These are phyloP conservation scores for Canavalia ensiformis DNA, from an alignment of 306 rosid species.

Conservation along the genomic window DNA sequence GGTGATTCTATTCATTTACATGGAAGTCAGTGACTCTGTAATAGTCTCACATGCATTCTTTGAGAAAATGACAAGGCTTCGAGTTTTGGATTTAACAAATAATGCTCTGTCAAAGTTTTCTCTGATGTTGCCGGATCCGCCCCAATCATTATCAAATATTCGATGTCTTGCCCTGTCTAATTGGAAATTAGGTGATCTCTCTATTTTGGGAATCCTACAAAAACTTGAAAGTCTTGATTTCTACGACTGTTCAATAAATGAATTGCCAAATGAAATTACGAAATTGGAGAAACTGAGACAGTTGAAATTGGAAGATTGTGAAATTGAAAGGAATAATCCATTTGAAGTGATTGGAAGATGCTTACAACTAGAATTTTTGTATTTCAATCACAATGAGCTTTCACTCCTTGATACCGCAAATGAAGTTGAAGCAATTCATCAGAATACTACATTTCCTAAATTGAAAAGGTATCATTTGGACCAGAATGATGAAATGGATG, in stretches of 20 bases:
- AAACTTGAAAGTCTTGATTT: slow-evolving; percentile 31
- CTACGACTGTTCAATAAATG: neutral
- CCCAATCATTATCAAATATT: neutral
- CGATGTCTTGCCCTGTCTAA: neutral
- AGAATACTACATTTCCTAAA: neutral
- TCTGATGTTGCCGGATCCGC: neutral
- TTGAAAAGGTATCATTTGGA: slow-evolving; percentile 28
- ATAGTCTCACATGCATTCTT: neutral
- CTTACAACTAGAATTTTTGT: slow-evolving; percentile 23
- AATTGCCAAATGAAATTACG: neutral
- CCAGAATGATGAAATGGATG: too few species aligned
- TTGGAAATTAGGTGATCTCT: slow-evolving; percentile 13
- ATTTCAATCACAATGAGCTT: neutral
- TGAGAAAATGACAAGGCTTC: neutral
- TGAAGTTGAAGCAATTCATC: too few species aligned
- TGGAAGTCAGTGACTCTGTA: too few species aligned
- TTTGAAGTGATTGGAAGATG: slow-evolving; percentile 25
- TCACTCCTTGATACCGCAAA: too few species aligned
- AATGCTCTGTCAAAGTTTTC: neutral
- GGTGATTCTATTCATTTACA: neutral
- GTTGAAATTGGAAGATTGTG: neutral
- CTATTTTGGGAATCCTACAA: neutral
- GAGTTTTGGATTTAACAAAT: neutral
- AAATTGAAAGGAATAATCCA: neutral
- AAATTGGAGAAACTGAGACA: slow-evolving; percentile 8